phyloP scores from a whole-genome alignment of 495 filamentous ascomycete genomes.

The Aspergillus diversus region DNA sequence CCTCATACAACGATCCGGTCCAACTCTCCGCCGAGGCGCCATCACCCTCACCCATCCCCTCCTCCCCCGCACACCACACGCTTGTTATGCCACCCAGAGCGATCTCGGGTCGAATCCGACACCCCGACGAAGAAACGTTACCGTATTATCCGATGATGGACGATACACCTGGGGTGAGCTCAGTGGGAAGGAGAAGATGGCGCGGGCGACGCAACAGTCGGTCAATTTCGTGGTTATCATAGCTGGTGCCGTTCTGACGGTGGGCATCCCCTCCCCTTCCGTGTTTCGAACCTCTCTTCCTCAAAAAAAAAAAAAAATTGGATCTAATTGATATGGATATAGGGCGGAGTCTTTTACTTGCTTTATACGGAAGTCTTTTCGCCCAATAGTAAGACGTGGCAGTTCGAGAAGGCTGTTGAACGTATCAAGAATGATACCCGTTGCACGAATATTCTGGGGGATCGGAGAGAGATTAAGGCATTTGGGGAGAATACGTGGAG shows the following conservation, averaged over 20 bases:
- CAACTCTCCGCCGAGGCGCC: slow-evolving; percentile 23
- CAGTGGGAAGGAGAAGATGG: slow-evolving; percentile 74
- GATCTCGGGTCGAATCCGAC: slow-evolving; percentile 37
- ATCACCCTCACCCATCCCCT: slow-evolving; percentile 17
- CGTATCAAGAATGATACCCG: slow-evolving; percentile 72
- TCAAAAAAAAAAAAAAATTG: not conserved
- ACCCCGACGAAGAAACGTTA: slow-evolving; percentile 64
- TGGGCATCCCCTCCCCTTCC: slow-evolving; percentile 29
- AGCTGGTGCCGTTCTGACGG: slow-evolving; percentile 74
- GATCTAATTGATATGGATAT: slow-evolving; percentile 20
- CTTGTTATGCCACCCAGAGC: slow-evolving; percentile 59
- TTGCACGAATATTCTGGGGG: slow-evolving; percentile 76
- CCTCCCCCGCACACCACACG: slow-evolving; percentile 30
- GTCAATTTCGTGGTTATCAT: slow-evolving; percentile 83
- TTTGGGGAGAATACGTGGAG: slow-evolving; percentile 83
- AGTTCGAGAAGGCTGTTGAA: slow-evolving; percentile 87
- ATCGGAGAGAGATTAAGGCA: slow-evolving; percentile 73
- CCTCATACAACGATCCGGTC: slow-evolving; percentile 25
- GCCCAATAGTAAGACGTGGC: slow-evolving; percentile 77
- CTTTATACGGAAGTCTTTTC: slow-evolving; percentile 88
- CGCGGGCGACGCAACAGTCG: slow-evolving; percentile 85
- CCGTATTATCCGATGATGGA: slow-evolving; percentile 80
- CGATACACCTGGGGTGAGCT: slow-evolving; percentile 79
- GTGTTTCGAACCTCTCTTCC: not conserved
- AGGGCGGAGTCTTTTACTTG: slow-evolving; percentile 77